Evolutionary conservation across 495 filamentous ascomycete genomes (phyloP).

Genomic region (Penicillium longicatenatum): DNA sequence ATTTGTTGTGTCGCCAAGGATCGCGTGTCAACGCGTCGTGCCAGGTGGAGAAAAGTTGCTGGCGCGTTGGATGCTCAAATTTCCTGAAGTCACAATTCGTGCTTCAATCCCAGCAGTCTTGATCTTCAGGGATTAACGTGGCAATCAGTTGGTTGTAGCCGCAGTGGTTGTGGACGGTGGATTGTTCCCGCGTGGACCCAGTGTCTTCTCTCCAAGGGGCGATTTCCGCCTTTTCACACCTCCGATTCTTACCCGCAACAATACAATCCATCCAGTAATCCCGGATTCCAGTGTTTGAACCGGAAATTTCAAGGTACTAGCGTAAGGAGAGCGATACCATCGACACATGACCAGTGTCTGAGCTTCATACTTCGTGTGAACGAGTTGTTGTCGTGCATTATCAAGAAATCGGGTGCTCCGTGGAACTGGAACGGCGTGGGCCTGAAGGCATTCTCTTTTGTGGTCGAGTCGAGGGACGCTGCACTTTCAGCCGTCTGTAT

Average conservation of each 20-base stretch:
- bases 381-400: neutral
- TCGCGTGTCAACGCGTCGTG: neutral
- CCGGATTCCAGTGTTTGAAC: neutral
- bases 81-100: too few relatives aligned
- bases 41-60: neutral
- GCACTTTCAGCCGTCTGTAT: too few relatives aligned
- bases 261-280: neutral
- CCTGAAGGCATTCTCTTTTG: neutral
- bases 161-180: conserved; percentile 4
- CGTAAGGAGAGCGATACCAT: neutral
- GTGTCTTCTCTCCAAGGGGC: conserved; percentile 14
- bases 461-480: neutral
- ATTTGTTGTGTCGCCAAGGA: neutral
- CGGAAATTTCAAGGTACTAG: neutral
- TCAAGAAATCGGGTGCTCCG: neutral
- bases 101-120: neutral
- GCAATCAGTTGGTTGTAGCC: neutral
- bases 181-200: conserved; percentile 16
- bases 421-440: neutral
- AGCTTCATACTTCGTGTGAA: neutral
- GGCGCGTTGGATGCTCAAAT: neutral
- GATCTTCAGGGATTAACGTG: neutral
- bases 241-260: conserved; percentile 9
- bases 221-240: conserved; percentile 21
- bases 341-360: neutral